Percentiles rank a stretch among this genome's conserved stretches.
Conservation (phyloP, 371 early-diverging fungal species). For the Rhizomucor pusillus region DNA sequence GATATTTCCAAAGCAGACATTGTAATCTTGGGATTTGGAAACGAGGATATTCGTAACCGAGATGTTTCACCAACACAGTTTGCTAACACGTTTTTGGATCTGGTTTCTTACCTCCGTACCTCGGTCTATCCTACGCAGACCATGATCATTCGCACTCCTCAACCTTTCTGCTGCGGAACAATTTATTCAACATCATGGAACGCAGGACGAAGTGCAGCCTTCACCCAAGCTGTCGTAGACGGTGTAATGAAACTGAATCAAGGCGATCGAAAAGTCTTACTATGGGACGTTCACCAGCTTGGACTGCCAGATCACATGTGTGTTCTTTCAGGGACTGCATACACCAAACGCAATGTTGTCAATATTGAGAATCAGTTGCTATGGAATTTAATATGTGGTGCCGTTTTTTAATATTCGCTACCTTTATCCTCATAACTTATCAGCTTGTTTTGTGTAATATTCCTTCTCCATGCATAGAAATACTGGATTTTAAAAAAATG, state of each 20-base stretch:
- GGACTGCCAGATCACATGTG: conserved; percentile 34
- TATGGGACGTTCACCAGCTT: conserved; percentile 40
- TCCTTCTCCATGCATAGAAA: no score
- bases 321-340: conserved; percentile 19
- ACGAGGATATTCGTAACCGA: conserved; percentile 24
- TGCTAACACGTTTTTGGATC: conserved; percentile 10
- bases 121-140: conserved; percentile 29
- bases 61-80: conserved; percentile 26
- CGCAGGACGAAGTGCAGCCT: conserved; percentile 32
- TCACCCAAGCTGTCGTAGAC: conserved; percentile 27
- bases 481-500: no score
- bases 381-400: conserved; percentile 29
- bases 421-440: no score
- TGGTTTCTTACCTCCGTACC: conserved; percentile 16
- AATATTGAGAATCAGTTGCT: conserved; percentile 37
- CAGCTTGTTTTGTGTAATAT: no score
- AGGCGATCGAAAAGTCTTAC: conserved; percentile 8
- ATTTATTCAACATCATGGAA: conserved; percentile 35
- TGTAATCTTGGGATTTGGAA: conserved; percentile 36
- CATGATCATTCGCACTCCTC: conserved; percentile 38
- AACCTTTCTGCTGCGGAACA: conserved; percentile 32
- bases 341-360: conserved; percentile 33
- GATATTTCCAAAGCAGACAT: conserved; percentile 21
- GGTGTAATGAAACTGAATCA: conserved; percentile 7
- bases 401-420: no score